Base-by-base conservation (phyloP, 257 asterid species). In the Euphrasia confusa region DNA sequence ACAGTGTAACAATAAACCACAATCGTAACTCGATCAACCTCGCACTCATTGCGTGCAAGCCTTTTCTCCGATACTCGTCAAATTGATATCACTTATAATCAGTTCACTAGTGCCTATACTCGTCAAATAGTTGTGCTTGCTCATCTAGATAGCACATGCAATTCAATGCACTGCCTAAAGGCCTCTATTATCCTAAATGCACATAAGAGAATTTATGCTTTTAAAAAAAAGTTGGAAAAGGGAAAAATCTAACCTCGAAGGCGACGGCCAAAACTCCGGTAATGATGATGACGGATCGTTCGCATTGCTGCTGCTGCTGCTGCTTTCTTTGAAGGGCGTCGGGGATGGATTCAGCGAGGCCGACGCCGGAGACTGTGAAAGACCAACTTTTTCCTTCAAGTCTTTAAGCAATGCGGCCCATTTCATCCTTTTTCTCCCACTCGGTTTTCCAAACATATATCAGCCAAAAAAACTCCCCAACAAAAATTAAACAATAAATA, bases 331-430 rank as follows among this genome's bases (percentile, higher is more conserved):
- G 61, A 68, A 74, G n/a, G 88, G 84, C 14, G 98, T 73, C 1
- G 96, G 76, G 3, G 81, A 56, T 3, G 92, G 78, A 59, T 89
- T 63, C 4, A 87, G 64, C 4, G 90, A 71, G 33, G 88, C 53
- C 17, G 94, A 68, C 17, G 88, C 66, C 44, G 94, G 72, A 62
- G 89, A 7, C 73, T 77, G 94, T 24, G 96, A 73, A 33, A 89
- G 70, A 30, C 97, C 99, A 52, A 93, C 99, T 77, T 89, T 93
- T 75, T 89, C 99, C 84, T 80, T 93, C 57, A 93, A 81, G 83
- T 93, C 99, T 79, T 87, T 85, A 80, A 93, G 93, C 90, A 93
- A 83, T 83, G 99, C 63, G 75, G 58, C 87, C 99, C 99, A 93
- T 93, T 93, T 93, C 99, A 93, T 93, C 92, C 87, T 87, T 81